Conservation (phyloP, 2,329 filamentous ascomycete species). For the Fusarium paranaense region DNA sequence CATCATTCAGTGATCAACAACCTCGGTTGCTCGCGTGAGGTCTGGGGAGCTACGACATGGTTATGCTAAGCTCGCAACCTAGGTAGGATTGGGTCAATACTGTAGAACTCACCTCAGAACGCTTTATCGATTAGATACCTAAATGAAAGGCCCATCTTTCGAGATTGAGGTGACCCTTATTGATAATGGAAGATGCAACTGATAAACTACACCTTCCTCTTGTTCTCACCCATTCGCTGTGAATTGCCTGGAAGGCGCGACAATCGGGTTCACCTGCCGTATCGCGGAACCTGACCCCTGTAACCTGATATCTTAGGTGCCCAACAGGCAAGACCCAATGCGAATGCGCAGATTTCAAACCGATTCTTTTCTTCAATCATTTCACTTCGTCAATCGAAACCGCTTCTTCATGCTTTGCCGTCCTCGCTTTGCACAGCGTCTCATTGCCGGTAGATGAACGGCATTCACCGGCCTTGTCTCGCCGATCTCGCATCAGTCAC, state of each 20-base stretch:
- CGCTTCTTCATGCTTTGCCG: not conserved
- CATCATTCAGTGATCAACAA: not conserved
- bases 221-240: not conserved
- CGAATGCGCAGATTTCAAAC: not conserved
- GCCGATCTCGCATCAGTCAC: not conserved
- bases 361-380: not conserved
- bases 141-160: not conserved
- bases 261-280: not conserved
- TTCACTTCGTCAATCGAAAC: not conserved
- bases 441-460: not conserved
- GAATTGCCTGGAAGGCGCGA: not conserved
- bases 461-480: not conserved
- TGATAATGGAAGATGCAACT: not conserved
- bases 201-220: not conserved
- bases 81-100: not conserved
- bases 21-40: not conserved
- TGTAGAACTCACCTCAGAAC: not conserved
- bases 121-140: not conserved
- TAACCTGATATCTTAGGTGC: not conserved
- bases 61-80: not conserved
- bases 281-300: not conserved
- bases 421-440: not conserved
- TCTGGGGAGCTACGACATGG: not conserved
- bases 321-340: not conserved
- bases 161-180: not conserved